Percentiles rank a stretch among this genome's conserved stretches.
phyloP scores from a whole-genome alignment of 1,139 yeast species.

The Scheffersomyces quercinus region DNA sequence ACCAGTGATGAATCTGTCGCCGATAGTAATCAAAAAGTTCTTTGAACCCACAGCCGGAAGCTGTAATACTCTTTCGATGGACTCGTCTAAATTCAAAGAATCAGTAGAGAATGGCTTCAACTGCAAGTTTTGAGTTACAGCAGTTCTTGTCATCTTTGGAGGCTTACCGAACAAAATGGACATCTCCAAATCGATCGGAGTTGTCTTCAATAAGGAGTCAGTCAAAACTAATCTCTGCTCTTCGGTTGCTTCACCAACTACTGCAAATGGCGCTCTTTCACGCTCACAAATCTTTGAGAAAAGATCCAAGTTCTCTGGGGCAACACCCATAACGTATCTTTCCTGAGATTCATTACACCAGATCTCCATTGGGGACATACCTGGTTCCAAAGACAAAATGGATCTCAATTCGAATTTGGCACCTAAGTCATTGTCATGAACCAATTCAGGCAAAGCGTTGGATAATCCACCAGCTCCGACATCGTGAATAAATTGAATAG shows the following conservation, averaged over 20 bases:
- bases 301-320: constrained; percentile 69
- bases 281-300: constrained; percentile 85
- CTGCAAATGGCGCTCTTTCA: constrained; percentile 95
- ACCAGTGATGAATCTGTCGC: constrained; percentile 96
- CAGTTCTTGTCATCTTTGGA: constrained; percentile 88
- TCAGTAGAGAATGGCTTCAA: constrained; percentile 47
- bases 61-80: constrained; percentile 78
- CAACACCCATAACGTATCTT: constrained; percentile 91
- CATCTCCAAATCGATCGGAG: constrained; percentile 97
- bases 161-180: constrained; percentile 96
- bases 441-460: constrained; percentile 95
- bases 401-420: constrained; percentile 91
- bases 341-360: constrained; percentile 99
- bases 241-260: constrained; percentile 90
- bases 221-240: constrained; percentile 82
- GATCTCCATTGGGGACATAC: constrained; percentile 99
- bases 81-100: constrained; percentile 50
- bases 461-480: constrained; percentile 99
- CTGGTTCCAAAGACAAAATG: constrained; percentile 88
- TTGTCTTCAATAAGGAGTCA: constrained; percentile 70
- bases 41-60: constrained; percentile 96
- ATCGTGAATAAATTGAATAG: constrained; percentile 95
- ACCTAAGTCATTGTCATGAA: constrained; percentile 95
- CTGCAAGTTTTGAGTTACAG: constrained; percentile 61
- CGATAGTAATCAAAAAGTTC: constrained; percentile 92